Base-by-base conservation (phyloP, 164 flowering plant genomes). In the Houttuynia cordata region DNA sequence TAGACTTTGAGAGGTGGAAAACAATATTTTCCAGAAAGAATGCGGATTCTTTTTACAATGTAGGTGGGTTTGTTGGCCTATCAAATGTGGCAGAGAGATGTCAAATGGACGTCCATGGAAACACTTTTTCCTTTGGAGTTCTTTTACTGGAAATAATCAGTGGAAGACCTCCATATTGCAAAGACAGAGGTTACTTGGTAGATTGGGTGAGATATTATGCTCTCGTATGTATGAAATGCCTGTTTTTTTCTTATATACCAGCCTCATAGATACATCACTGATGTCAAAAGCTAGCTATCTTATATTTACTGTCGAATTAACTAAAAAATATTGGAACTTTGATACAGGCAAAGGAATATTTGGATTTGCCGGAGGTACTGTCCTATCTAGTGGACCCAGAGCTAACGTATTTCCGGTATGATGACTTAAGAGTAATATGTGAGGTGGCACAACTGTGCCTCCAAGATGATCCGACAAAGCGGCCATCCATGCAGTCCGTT, bases 1-100 rank as follows among this genome's bases (percentile, higher is more conserved):
- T 89, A 68, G 95, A 92, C 68, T 92, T 92, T 73, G 93, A 89
- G 69, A 75, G 91, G 63, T 92, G 96, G 98, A 92, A 85, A 79
- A 70, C 81, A 7, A 76, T 89, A 64, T 78, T 83, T 56, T 85
- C 96, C 57, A 87, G 82, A 59, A 89, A 85, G 78, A 84, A 80
- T 71, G 72, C 85, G 0, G 81, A 86, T 57, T 72, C 80, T 24
- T 71, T 85, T 4, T 64, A 71, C 56, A 79, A 65, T 64, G 81
- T 84, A 60, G 81, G 80, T 57, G 71, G 79, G 0, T 67, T 75
- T 51, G 79, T 84, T 64, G 69, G 78, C 62, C 80, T 83, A 60
- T 83, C 92, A 21, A 78, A 75, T 70, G 71, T 83, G n/a, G 21
- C 86, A 22, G 92, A 86, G 69, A 69, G 68, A 47, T 87, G 86